Evolutionary conservation across 2,329 filamentous ascomycete species (phyloP), one percentile per base, ranked within the genome.

Genomic region (Madurella fahalii): DNA sequence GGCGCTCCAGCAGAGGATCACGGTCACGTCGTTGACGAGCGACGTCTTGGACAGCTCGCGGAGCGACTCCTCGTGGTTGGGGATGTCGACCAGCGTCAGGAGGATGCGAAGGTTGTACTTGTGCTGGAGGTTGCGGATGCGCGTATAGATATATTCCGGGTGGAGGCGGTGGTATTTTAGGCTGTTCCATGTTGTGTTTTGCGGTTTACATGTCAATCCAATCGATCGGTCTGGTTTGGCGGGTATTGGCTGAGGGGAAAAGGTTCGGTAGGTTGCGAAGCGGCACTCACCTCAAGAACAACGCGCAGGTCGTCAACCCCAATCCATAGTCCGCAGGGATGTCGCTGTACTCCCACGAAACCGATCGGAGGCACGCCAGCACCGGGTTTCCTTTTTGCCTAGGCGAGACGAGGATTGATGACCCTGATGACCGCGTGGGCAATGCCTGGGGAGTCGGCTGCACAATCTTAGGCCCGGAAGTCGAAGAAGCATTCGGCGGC

Each of bases 161-260:
- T 99, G 94, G 50, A 99, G 80, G 30, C 93, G 90, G 71, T 99
- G 94, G 71, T 99, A 99, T 71, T 97, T 99, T 52, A 99, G 81
- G 46, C 90, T 79, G 53, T 9, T 18, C 5, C 20, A 20, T 12
- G 53, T 50, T 40, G 25, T n/a, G 43, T 49, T n/a, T 44, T 44
- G 44, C 25, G 25, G 25, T 25, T 25, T 25, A 3, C 3, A 25
- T 25, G 25, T 25, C 7, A 25, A 25, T 25, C 25, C 25, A 25
- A 25, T 7, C 25, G 25, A 25, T 25, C 25, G 7, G 7, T 25
- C 25, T 25, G 25, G 25, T 25, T 25, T n/a, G n/a, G 25, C 7
- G 25, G 25, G 7, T 25, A 25, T 25, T 25, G 25, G 25, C 25
- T 25, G n/a, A 30, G 2, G 20, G 17, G 34, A 11, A 37, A 4